Conservation (phyloP, 768 basidiomycete genomes). For the Austroboletus festivus region DNA sequence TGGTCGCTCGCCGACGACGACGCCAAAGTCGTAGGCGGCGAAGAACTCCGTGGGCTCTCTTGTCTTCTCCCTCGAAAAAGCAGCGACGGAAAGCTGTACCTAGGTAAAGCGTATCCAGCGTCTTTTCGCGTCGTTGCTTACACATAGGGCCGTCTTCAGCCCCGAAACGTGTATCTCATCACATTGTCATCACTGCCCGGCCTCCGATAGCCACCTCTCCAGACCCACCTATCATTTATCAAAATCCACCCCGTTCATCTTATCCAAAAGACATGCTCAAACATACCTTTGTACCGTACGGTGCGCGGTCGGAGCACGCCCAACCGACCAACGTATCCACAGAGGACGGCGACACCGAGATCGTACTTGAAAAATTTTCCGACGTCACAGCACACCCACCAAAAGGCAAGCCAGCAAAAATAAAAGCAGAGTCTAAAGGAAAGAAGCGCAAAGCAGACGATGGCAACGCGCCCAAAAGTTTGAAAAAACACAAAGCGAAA, state of each 20-base stretch:
- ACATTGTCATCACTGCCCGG: constrained; percentile 56
- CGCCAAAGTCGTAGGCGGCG: constrained; percentile 43
- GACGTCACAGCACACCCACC: background rate
- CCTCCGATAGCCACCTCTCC: constrained; percentile 30
- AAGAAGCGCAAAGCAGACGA: constrained; percentile 50
- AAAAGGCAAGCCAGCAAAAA: constrained; percentile 7
- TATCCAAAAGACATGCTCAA: constrained; percentile 62
- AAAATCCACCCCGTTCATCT: constrained; percentile 54
- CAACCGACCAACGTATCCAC: constrained; percentile 9
- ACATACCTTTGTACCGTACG: constrained; percentile 62
- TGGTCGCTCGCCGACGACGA: constrained; percentile 56
- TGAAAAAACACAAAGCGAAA: constrained; percentile 42
- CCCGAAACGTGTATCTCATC: constrained; percentile 55
- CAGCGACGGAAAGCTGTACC: constrained; percentile 57
- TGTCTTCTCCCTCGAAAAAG: constrained; percentile 64
- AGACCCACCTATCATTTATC: constrained; percentile 25
- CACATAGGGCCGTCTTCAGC: constrained; percentile 40
- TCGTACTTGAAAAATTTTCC: constrained; percentile 22
- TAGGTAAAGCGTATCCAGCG: constrained; percentile 38
- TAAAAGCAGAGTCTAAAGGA: constrained; percentile 27
- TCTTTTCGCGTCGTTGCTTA: constrained; percentile 37
- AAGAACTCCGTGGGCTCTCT: constrained; percentile 58
- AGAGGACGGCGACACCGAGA: constrained; percentile 25
- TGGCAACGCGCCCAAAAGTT: constrained; percentile 44
- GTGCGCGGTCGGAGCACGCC: constrained; percentile 36